Conservation (phyloP, 2,329 filamentous ascomycete species). For the Escovopsis sp. region DNA sequence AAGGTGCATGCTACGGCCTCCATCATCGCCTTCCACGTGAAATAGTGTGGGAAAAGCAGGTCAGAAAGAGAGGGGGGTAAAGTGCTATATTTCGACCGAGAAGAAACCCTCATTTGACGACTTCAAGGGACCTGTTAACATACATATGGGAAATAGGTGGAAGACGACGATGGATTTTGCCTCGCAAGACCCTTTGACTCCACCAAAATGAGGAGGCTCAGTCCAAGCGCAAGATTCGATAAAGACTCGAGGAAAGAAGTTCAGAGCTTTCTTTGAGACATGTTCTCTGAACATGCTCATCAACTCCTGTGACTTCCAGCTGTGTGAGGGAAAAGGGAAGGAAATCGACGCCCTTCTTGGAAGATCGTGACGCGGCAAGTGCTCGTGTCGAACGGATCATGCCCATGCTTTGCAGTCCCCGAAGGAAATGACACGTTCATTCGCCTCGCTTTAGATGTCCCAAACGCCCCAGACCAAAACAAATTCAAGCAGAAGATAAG, state of each 20-base stretch:
- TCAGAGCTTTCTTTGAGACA: background rate
- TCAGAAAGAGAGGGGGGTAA: slow-evolving; percentile 17
- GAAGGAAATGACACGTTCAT: slow-evolving; percentile 11
- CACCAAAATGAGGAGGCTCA: slow-evolving; percentile 4
- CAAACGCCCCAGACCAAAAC: slow-evolving; percentile 8
- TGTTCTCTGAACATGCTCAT: background rate
- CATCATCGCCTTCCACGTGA: slow-evolving; percentile 46
- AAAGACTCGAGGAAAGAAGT: slow-evolving; percentile 5
- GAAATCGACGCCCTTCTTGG: slow-evolving; percentile 12
- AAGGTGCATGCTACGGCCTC: slow-evolving; percentile 36
- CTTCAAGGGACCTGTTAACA: slow-evolving; percentile 37
- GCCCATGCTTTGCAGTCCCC: slow-evolving; percentile 15
- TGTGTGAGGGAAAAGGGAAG: background rate
- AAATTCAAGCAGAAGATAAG: no score
- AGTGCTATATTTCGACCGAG: slow-evolving; percentile 27
- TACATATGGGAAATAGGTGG: slow-evolving; percentile 43
- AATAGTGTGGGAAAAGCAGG: slow-evolving; percentile 19
- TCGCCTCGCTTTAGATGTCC: slow-evolving; percentile 11
- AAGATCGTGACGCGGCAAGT: slow-evolving; percentile 13
- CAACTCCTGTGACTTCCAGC: background rate
- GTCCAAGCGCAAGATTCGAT: background rate
- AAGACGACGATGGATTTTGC: slow-evolving; percentile 58
- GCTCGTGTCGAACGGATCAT: slow-evolving; percentile 18
- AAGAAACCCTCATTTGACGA: slow-evolving; percentile 17
- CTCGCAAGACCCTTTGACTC: slow-evolving; percentile 27